These are phyloP conservation scores for Sequoia sempervirens DNA, from an alignment of 75 land plant genomes.

Conservation along the genomic window DNA sequence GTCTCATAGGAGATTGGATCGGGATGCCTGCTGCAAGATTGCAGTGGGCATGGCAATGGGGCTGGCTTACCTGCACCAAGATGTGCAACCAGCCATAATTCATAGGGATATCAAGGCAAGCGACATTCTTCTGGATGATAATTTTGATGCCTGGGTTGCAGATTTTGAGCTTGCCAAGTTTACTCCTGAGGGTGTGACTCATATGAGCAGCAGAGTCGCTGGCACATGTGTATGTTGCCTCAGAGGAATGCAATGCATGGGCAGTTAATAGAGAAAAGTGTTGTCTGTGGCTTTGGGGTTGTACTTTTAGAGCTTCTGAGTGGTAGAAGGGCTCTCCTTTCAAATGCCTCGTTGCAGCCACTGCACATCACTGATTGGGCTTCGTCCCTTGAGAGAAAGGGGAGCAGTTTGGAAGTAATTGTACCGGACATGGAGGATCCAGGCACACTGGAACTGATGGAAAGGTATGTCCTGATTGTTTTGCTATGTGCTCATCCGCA, in stretches of 20 bases:
- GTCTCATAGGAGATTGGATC: conserved; percentile 35
- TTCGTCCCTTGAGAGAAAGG: conserved; percentile 56
- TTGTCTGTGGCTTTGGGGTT: conserved; percentile 84
- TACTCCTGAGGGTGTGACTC: conserved; percentile 72
- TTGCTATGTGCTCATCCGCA: conserved; percentile 80
- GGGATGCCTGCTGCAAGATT: conserved; percentile 70
- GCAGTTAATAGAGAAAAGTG: conserved; percentile 78
- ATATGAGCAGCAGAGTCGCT: conserved; percentile 77
- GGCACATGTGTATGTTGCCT: conserved; percentile 90
- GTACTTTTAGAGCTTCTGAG: conserved; percentile 82
- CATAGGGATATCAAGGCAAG: conserved; percentile 92
- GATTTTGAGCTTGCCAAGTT: conserved; percentile 90
- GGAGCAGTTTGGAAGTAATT: conserved; percentile 49
- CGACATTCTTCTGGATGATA: conserved; percentile 72
- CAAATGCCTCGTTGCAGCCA: conserved; percentile 16
- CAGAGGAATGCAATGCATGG: conserved; percentile 85
- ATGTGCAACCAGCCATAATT: conserved; percentile 68
- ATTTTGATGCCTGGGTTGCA: conserved; percentile 63
- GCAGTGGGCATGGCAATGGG: conserved; percentile 69
- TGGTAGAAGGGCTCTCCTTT: conserved; percentile 56
- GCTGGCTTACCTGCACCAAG: conserved; percentile 70
- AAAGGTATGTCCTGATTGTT: conserved; percentile 58
- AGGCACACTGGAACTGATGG: conserved; percentile 45
- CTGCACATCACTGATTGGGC: conserved; percentile 82
- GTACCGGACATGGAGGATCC: conserved; percentile 43